Base-by-base conservation (phyloP, 192 early-diverging fungal species). In the Coemansia sp. region DNA sequence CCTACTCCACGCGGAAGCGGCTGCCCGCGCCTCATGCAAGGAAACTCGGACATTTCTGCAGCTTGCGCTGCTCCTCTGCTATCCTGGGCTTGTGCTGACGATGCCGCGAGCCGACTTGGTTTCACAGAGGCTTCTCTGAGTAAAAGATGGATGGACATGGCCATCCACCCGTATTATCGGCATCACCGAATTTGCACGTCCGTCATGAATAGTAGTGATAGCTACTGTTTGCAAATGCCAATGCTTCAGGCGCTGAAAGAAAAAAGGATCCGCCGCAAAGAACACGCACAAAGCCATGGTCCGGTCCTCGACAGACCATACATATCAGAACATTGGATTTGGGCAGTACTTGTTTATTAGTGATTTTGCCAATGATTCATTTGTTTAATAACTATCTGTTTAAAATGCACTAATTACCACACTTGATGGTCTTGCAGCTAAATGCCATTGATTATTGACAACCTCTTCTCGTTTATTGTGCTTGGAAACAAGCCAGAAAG, bases 11-110 rank as follows among this genome's bases (percentile, higher is more conserved):
- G 2, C 43, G 8, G 8, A 9, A 45, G 43, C 32, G 43, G 10
- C 43, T 45, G 43, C 13, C 47, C 47, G 16, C 51, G 51, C 51
- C 51, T 54, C 51, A 54, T 54, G 51, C 51, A 54, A 54, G 51
- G 51, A 54, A 12, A 54, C 26, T 54, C 19, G 12, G 51, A 54
- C 51, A 54, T 6, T 10, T 19, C 8, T 9, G 19, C 3, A 8
- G 26, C 26, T 26, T 2, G 10, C 15, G 12, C 51, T 12, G 13
- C 51, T 22, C 51, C 51, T 26, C 13, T 26, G 51, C 51, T 10
- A 32, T 32, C 32, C 32, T 32, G 32, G 32, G 32, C 32, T 32
- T 32, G 32, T 32, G 9, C 43, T 45, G 43, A 45, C 3, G 13
- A 2, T 5, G 43, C 43, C 5, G 13, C 43, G 43, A 15, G 13